Conservation (phyloP, 352 stramenopile genomes). For the Pseudoperonospora humuli region DNA sequence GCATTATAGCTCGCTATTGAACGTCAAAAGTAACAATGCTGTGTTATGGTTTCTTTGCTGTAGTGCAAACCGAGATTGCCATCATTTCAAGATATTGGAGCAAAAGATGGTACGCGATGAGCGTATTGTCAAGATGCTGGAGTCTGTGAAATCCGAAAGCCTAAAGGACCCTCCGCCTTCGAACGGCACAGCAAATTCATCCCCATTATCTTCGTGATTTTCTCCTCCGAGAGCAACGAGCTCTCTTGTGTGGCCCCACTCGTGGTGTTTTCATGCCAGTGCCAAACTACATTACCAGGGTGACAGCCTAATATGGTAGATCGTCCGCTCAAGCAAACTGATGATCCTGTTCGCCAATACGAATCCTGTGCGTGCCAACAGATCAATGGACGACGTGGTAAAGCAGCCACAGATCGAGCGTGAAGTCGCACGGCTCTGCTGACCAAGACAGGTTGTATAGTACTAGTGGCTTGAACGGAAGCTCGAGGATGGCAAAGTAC, state of each 20-base stretch:
- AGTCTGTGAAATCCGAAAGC: conserved; percentile 59
- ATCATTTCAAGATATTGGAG: conserved; percentile 67
- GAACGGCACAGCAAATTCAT: conserved; percentile 25
- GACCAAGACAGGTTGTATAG: no score
- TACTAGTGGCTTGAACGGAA: no score
- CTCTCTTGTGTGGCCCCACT: neutral
- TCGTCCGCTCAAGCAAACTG: no score
- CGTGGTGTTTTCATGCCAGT: conserved; percentile 7
- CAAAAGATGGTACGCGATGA: conserved; percentile 45
- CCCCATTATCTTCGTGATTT: conserved; percentile 26
- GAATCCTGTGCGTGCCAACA: no score
- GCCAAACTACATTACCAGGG: conserved; percentile 1
- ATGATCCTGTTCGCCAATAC: no score
- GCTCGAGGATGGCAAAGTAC: no score
- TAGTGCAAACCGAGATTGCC: conserved; percentile 68
- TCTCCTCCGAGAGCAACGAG: neutral
- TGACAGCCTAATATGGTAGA: conserved; percentile 5
- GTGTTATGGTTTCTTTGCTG: conserved; percentile 1
- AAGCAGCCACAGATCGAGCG: no score
- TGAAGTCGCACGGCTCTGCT: no score
- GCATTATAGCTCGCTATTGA: neutral
- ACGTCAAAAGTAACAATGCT: neutral
- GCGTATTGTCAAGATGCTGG: conserved; percentile 62
- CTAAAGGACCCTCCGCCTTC: conserved; percentile 43
- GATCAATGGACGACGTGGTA: no score